phyloP scores from a whole-genome alignment of 23 red algal species.

The Agarophyton chilense region DNA sequence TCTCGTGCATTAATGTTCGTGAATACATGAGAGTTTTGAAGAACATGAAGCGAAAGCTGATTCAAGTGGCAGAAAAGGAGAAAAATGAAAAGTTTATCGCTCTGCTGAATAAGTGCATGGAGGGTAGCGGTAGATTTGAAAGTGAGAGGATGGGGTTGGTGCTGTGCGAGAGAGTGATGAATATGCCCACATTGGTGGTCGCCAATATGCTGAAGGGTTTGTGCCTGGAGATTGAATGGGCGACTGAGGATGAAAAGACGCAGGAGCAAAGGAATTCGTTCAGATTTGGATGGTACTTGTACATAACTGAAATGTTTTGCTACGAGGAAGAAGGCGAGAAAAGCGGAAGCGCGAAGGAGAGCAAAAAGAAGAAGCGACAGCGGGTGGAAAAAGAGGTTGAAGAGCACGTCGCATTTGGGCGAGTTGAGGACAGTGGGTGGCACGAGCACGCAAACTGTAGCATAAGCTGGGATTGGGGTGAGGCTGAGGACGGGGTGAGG shows the following conservation, averaged over 20 bases:
- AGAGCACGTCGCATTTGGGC: not conserved
- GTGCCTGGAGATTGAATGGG: constrained; percentile 83
- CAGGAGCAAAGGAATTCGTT: constrained; percentile 40
- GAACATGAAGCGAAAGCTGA: constrained; percentile 1
- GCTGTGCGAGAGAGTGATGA: constrained; percentile 83
- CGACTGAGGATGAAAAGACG: constrained; percentile 78
- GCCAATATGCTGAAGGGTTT: constrained; percentile 74
- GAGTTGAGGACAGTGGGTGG: constrained; percentile 26
- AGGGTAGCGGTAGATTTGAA: constrained; percentile 18
- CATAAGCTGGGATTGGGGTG: constrained; percentile 4
- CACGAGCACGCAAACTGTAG: constrained; percentile 3
- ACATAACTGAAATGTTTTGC: constrained; percentile 57
- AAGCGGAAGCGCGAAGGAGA: not conserved
- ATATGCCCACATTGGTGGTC: constrained; percentile 78
- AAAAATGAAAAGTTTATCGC: constrained; percentile 15
- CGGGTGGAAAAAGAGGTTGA: constrained; percentile 11
- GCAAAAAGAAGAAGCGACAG: constrained; percentile 14
- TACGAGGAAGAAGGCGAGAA: constrained; percentile 7
- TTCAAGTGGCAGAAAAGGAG: not conserved
- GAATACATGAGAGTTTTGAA: constrained; percentile 15
- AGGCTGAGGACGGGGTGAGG: not conserved
- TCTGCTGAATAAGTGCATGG: constrained; percentile 20
- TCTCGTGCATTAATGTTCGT: constrained; percentile 56
- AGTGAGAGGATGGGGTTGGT: constrained; percentile 69
- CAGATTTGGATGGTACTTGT: constrained; percentile 71